phyloP scores from a whole-genome alignment of 2,329 filamentous ascomycete species.

The Colletotrichum noveboracense region DNA sequence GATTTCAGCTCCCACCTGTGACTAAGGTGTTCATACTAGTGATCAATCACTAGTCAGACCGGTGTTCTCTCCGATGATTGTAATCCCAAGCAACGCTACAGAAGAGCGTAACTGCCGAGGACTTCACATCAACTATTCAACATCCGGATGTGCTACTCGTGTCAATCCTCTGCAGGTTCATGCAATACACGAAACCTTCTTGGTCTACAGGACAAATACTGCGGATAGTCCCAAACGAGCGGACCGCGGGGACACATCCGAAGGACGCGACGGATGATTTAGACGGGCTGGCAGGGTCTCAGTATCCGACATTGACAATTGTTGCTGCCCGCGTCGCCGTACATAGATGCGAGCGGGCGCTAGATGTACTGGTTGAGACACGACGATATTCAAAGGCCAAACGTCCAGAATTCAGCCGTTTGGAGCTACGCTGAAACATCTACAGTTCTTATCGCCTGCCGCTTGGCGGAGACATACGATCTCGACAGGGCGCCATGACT shows the following conservation, averaged over 20 bases:
- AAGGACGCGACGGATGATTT: not conserved
- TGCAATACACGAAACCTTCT: not conserved
- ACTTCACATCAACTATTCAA: not conserved
- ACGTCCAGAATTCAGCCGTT: not conserved
- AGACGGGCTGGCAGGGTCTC: not conserved
- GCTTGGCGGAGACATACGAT: not conserved
- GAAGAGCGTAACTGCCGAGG: not conserved
- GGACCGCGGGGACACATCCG: not conserved
- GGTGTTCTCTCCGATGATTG: not conserved
- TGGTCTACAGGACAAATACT: not conserved
- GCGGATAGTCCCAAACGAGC: not conserved
- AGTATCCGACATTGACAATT: not conserved
- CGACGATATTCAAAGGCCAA: not conserved
- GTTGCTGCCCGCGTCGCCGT: not conserved
- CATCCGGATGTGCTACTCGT: not conserved
- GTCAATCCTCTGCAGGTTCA: not conserved
- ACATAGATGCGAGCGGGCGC: not conserved
- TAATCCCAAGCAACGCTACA: accelerated
- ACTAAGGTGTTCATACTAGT: not conserved
- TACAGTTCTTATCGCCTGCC: not conserved
- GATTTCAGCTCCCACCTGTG: not conserved
- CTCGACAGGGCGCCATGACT: not conserved
- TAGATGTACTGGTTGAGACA: not conserved
- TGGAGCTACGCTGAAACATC: not conserved
- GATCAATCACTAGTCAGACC: not conserved